phyloP scores from a whole-genome alignment of 345 rosid genomes.

The Camelina hispida region DNA sequence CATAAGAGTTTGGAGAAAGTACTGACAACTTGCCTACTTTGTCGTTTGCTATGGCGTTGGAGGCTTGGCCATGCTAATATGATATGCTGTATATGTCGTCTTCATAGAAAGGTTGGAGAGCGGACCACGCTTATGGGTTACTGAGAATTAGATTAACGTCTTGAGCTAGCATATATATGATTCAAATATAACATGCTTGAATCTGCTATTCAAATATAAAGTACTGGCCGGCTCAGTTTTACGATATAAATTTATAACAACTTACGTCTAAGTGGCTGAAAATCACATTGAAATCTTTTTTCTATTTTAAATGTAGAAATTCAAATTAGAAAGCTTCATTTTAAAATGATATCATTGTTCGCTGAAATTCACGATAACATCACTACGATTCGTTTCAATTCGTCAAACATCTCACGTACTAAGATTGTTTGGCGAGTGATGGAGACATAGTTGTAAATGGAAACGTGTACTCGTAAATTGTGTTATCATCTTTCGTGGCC shows the following conservation, averaged over 20 bases:
- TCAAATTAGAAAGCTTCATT: background rate
- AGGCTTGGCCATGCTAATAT: too few relatives aligned
- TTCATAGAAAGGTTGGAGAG: background rate
- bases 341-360: background rate
- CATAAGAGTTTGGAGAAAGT: background rate
- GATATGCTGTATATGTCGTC: background rate
- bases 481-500: slow-evolving; percentile 25
- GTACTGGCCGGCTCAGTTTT: too few relatives aligned
- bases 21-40: background rate
- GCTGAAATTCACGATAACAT: background rate
- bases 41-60: background rate
- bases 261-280: too few relatives aligned
- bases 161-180: background rate
- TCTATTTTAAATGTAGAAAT: background rate
- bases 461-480: slow-evolving; percentile 37
- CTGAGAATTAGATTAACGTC: background rate
- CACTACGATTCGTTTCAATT: slow-evolving; percentile 21
- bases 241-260: too few relatives aligned
- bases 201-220: background rate
- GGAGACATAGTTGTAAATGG: slow-evolving; percentile 29
- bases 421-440: slow-evolving; percentile 26
- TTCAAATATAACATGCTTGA: background rate
- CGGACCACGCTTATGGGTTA: background rate
- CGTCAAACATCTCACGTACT: slow-evolving; percentile 12
- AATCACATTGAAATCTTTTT: too few relatives aligned